These are phyloP conservation scores for Aspergillus avenaceus DNA, from an alignment of 495 filamentous ascomycete genomes.

Conservation along the genomic window DNA sequence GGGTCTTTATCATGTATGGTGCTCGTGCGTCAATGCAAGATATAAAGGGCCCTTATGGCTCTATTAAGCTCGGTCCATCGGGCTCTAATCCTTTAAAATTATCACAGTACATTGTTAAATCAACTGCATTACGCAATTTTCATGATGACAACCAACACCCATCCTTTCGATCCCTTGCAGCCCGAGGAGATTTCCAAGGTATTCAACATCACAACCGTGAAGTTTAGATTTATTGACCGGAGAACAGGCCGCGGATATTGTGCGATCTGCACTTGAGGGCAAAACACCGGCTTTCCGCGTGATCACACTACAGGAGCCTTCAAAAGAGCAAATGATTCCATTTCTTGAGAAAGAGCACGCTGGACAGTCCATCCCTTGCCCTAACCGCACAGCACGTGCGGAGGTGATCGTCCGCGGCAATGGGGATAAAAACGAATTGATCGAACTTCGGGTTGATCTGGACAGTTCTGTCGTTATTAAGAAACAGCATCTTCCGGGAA, in stretches of 20 bases:
- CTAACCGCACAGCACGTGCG: slow-evolving; percentile 14
- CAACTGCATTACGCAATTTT: too few relatives aligned
- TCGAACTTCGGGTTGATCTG: slow-evolving; percentile 11
- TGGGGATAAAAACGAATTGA: slow-evolving; percentile 4
- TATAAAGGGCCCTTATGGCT: too few relatives aligned
- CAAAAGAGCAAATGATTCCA: slow-evolving; percentile 14
- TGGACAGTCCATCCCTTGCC: neutral
- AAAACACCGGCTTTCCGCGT: slow-evolving; percentile 6
- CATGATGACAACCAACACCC: neutral
- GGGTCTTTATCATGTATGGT: too few relatives aligned
- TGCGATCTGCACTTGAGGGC: neutral
- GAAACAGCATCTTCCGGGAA: slow-evolving; percentile 14
- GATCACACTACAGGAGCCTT: slow-evolving; percentile 17
- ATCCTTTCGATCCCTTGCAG: slow-evolving; percentile 6
- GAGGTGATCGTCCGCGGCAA: slow-evolving; percentile 4
- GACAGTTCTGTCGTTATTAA: neutral
- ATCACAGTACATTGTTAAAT: neutral
- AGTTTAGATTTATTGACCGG: neutral
- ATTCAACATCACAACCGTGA: neutral
- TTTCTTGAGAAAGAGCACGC: slow-evolving; percentile 18
- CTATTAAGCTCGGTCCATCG: too few relatives aligned
- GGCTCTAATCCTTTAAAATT: neutral
- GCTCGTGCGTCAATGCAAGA: too few relatives aligned
- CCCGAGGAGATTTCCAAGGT: neutral
- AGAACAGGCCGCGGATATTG: slow-evolving; percentile 3